Base-by-base conservation (phyloP, 345 rosid genomes). In the Sisymbrium irio region DNA sequence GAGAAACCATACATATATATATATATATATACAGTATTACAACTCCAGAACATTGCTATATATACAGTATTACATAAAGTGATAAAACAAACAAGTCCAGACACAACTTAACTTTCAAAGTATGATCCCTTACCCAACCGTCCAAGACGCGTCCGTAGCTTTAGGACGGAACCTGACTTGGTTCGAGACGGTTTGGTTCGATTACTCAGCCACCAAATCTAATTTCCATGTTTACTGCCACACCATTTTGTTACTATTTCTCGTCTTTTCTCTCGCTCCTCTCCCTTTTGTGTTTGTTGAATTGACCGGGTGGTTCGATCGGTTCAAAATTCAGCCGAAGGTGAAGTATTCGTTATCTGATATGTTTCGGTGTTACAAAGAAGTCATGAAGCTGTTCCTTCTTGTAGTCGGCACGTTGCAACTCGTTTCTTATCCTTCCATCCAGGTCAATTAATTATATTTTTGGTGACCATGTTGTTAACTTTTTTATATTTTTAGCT, bases 251-350 rank as follows among this genome's bases (percentile, higher is more conserved):
- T 72, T 88, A 60, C 78, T 91, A 44, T 87, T 89, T 69, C 44
- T 89, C 32, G 77, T 85, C 14, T 91, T 91, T 79, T 81, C 96
- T 17, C 44, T 89, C 6, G 89, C 74, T 42, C 98, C 96, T 15
- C 67, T 91, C n/a, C 98, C 98, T 8, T 6, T 83, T 12, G 85
- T 80, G 33, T 53, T 86, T 65, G 18, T 83, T 39, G 91, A 79
- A 71, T 47, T 81, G 18, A 8, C 75, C 56, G 69, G 49, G 28
- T 88, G 66, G 82, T 82, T 56, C 68, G 51, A 50, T 51, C 75
- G 68, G 78, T 79, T 80, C 80, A 93, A 93, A 85, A 83, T 93
- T 81, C 98, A 93, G 78, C 90, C 92, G 4, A 93, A 91, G 65
- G 85, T 85, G 45, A 78, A 76, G 66, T 53, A 70, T 33, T 80